phyloP scores from a whole-genome alignment of 2,329 filamentous ascomycete species.

The Exophiala lecanii-corni region DNA sequence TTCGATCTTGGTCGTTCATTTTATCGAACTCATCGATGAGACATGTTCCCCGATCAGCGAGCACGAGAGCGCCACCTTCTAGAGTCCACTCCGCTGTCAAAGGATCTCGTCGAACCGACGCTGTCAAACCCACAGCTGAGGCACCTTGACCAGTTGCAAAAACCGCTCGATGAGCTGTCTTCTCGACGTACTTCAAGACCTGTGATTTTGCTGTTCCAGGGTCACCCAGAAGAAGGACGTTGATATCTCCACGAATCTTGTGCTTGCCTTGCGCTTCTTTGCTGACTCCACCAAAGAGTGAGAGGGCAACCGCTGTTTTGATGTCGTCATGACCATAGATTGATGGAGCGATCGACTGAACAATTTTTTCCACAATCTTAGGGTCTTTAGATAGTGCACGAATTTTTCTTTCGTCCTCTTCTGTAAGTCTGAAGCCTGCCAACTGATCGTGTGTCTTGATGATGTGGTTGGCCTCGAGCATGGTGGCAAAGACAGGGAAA shows the following conservation, averaged over 20 bases:
- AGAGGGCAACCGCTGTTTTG: constrained; percentile 93
- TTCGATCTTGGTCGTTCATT: constrained; percentile 99
- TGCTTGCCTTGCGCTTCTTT: constrained; percentile 87
- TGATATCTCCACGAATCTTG: constrained; percentile 93
- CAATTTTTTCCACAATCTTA: constrained; percentile 85
- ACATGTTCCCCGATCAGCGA: constrained; percentile 91
- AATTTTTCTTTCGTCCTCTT: constrained; percentile 90
- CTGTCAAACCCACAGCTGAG: constrained; percentile 94
- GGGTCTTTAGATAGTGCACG: constrained; percentile 83
- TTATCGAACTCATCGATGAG: constrained; percentile 99
- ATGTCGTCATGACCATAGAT: constrained; percentile 97
- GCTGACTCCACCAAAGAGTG: constrained; percentile 88
- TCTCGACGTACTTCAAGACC: constrained; percentile 94
- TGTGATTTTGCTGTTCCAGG: constrained; percentile 98
- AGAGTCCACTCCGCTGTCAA: constrained; percentile 96
- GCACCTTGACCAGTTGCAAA: constrained; percentile 98
- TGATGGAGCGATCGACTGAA: constrained; percentile 89
- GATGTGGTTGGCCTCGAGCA: constrained; percentile 94
- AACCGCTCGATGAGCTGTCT: constrained; percentile 92
- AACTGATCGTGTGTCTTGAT: constrained; percentile 97
- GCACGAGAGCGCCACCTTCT: constrained; percentile 89
- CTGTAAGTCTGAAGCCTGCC: constrained; percentile 89
- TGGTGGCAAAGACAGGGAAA: constrained; percentile 96
- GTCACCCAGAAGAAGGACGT: constrained; percentile 91
- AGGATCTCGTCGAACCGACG: constrained; percentile 90